Conservation (phyloP, 2,329 filamentous ascomycete genomes). For the Parastagonospora avenae region DNA sequence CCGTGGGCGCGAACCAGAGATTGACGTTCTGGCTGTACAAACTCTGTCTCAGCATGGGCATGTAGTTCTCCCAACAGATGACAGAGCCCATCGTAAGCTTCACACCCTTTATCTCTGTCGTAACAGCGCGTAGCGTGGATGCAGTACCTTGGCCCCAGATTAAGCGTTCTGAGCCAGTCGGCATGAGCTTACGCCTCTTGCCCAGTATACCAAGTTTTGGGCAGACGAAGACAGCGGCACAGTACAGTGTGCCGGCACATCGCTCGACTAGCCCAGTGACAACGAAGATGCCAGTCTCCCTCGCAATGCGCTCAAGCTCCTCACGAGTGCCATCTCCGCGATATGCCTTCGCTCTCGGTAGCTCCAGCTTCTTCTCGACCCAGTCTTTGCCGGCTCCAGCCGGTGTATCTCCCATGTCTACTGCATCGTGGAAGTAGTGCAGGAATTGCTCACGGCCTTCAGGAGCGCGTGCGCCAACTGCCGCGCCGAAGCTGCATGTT, state of each 20-base stretch:
- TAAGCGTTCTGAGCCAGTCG: constrained; percentile 81
- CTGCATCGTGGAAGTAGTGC: constrained; percentile 75
- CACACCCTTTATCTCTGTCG: constrained; percentile 77
- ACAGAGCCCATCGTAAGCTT: constrained; percentile 81
- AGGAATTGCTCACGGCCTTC: constrained; percentile 82
- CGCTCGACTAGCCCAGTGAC: constrained; percentile 81
- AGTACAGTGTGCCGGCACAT: constrained; percentile 82
- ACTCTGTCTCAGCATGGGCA: constrained; percentile 83
- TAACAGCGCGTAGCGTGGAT: constrained; percentile 77
- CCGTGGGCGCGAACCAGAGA: constrained; percentile 87
- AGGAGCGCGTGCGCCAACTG: constrained; percentile 70
- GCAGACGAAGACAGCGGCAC: constrained; percentile 80
- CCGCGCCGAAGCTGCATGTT: constrained; percentile 75
- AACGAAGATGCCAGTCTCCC: constrained; percentile 79
- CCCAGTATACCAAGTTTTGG: constrained; percentile 74
- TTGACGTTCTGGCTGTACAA: constrained; percentile 92
- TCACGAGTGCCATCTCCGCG: constrained; percentile 80
- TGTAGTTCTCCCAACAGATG: constrained; percentile 97
- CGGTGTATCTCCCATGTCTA: constrained; percentile 83
- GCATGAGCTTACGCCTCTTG: constrained; percentile 92
- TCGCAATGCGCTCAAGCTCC: constrained; percentile 74
- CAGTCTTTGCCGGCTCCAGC: constrained; percentile 73
- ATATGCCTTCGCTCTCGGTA: constrained; percentile 52
- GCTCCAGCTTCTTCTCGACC: constrained; percentile 66
- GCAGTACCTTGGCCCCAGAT: constrained; percentile 89